Percentiles rank a stretch among this genome's conserved stretches.
Conservation (phyloP, 345 rosid species). For the Brassica cretica region DNA sequence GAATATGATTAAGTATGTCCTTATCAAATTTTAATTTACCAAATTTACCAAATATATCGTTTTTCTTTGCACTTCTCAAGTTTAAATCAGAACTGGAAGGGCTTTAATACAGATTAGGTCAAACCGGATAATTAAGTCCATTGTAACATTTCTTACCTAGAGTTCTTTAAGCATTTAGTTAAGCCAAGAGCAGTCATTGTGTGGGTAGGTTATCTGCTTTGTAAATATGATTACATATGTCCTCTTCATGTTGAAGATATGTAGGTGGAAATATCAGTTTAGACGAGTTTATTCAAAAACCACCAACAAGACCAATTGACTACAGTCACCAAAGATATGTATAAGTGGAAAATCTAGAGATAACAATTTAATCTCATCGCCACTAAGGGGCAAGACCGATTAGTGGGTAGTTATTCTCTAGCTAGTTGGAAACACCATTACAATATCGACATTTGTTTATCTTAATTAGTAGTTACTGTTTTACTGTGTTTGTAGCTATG, state of each 20-base stretch:
- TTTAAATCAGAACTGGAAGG: neutral
- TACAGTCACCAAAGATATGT: neutral
- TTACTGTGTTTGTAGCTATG: neutral
- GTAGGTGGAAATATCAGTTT: neutral
- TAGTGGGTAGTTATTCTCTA: neutral
- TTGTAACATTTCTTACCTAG: neutral
- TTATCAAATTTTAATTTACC: too few species aligned
- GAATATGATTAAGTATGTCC: too few species aligned
- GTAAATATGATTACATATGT: neutral
- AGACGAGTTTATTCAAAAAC: neutral
- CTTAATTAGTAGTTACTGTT: neutral
- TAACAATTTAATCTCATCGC: neutral
- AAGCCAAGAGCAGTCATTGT: conserved; percentile 2
- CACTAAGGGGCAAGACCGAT: neutral
- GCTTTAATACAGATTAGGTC: neutral
- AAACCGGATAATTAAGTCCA: neutral
- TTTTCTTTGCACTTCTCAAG: neutral
- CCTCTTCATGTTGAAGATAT: neutral
- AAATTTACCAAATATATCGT: too few species aligned
- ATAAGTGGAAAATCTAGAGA: neutral
- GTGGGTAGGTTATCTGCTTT: neutral
- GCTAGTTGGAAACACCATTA: neutral
- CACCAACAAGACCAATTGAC: neutral
- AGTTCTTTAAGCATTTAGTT: neutral
- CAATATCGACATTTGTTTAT: neutral